Evolutionary conservation across 108 stramenopile species (phyloP), one percentile per base, ranked within the genome.

Genomic region (Bacterosira constricta): DNA sequence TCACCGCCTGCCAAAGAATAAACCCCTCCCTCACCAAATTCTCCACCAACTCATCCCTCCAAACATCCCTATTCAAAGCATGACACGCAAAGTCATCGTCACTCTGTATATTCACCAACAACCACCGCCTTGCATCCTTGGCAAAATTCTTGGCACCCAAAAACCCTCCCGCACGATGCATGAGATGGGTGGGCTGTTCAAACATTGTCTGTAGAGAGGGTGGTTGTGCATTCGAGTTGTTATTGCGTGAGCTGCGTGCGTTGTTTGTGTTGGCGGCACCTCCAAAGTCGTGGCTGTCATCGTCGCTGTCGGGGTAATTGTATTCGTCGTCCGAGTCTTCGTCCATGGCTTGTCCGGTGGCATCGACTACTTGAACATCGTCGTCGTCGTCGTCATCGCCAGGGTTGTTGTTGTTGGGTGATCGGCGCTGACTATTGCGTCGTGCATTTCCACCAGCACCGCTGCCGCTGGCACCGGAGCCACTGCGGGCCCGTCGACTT

Each of bases 1-100:
- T 66, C 68, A 91, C 91, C 61, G 81, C 54, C 67, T 93, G 95
- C 97, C 97, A 98, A 71, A 98, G 92, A 44, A 97, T 71, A 77
- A 97, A 98, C 8, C 93, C 94, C 55, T 92, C 93, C 41, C 92
- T 79, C 32, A 98, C 81, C 18, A 98, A 71, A 66, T 93, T 94
- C 74, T 94, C 94, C n/a, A 97, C 92, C 9, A 97, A 79, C 77
- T 98, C 97, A 69, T 97, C 94, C 34, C 90, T 73, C 96, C 96
- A 98, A 8, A 95, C 93, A 83, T 98, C 97, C n/a, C 96, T 77
- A 76, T 98, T 98, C 64, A 98, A 61, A 2, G 94, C 89, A 79
- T 98, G 96, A 69, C 91, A 92, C 0, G 91, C 81, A 81, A 96
- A 98, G 36, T 94, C 96, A 8, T 65, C 67, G 66, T 95, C 91